These are phyloP conservation scores for Diphasiastrum complanatum DNA, from an alignment of 83 land plant species.

Conservation along the genomic window DNA sequence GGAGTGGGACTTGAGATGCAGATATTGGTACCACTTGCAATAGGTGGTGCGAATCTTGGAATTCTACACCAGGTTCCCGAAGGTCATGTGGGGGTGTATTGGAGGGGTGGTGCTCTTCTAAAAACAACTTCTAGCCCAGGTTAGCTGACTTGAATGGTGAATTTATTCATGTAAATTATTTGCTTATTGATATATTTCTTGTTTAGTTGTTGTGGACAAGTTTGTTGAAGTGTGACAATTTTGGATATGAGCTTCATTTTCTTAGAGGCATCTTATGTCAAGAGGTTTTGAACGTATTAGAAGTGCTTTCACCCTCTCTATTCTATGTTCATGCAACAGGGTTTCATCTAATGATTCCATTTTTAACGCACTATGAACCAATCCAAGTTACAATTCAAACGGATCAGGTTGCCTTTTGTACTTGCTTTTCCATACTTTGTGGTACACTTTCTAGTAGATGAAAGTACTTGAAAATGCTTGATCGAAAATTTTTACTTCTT, in stretches of 20 bases:
- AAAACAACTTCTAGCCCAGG: slow-evolving; percentile 79
- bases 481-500: neutral
- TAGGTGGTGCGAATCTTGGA: slow-evolving; percentile 26
- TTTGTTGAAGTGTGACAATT: no score
- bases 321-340: slow-evolving; percentile 49
- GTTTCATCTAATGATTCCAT: slow-evolving; percentile 76
- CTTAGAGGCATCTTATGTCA: no score
- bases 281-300: no score
- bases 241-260: no score
- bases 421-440: no score
- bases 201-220: neutral
- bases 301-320: neutral
- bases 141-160: slow-evolving; percentile 12
- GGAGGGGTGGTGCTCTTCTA: slow-evolving; percentile 91
- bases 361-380: slow-evolving; percentile 68
- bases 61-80: slow-evolving; percentile 91
- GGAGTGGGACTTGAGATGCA: no score
- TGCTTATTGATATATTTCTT: neutral
- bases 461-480: no score
- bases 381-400: slow-evolving; percentile 94
- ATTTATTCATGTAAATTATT: neutral
- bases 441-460: no score
- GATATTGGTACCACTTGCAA: slow-evolving; percentile 22
- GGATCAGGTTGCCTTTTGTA: slow-evolving; percentile 47
- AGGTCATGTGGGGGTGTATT: slow-evolving; percentile 95